Percentiles rank a stretch among this genome's conserved stretches.
phyloP scores from a whole-genome alignment of 495 filamentous ascomycete genomes.

The Parathielavia appendiculata region DNA sequence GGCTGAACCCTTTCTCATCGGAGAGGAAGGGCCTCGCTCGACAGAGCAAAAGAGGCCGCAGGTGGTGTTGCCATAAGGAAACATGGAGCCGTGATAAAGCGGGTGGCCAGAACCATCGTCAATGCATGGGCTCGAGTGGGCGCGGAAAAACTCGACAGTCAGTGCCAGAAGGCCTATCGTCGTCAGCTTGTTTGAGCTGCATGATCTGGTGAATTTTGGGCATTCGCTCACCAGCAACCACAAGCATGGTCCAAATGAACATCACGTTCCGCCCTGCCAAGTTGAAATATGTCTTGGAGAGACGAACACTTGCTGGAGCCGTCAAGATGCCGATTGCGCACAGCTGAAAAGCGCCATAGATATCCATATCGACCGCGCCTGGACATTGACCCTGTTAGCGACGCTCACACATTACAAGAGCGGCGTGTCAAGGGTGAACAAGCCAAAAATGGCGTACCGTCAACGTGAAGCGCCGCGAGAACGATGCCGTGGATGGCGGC shows the following conservation, averaged over 20 bases:
- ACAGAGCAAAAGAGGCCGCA: conserved; percentile 44
- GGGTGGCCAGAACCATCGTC: conserved; percentile 26
- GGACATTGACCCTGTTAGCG: background rate
- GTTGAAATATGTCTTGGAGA: conserved; percentile 56
- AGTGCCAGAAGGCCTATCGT: conserved; percentile 49
- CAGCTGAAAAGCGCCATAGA: conserved; percentile 59
- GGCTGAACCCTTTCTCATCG: conserved; percentile 44
- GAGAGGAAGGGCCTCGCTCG: conserved; percentile 41
- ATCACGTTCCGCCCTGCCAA: conserved; percentile 49
- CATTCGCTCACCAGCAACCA: conserved; percentile 47
- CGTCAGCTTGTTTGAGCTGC: background rate
- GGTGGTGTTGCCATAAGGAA: conserved; percentile 33
- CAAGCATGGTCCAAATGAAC: conserved; percentile 53
- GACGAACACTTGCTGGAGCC: conserved; percentile 51
- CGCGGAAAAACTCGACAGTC: conserved; percentile 55
- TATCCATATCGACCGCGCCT: conserved; percentile 60
- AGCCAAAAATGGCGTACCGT: conserved; percentile 35
- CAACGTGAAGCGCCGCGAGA: conserved; percentile 48
- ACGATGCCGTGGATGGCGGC: conserved; percentile 57
- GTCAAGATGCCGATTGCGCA: conserved; percentile 58
- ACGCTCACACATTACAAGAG: no score
- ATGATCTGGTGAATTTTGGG: no score
- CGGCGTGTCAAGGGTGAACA: no score
- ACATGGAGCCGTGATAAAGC: conserved; percentile 19
- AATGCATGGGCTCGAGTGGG: conserved; percentile 34